Base-by-base conservation (phyloP, 1,284 basidiomycete species). In the Veloporphyrellus conicus region DNA sequence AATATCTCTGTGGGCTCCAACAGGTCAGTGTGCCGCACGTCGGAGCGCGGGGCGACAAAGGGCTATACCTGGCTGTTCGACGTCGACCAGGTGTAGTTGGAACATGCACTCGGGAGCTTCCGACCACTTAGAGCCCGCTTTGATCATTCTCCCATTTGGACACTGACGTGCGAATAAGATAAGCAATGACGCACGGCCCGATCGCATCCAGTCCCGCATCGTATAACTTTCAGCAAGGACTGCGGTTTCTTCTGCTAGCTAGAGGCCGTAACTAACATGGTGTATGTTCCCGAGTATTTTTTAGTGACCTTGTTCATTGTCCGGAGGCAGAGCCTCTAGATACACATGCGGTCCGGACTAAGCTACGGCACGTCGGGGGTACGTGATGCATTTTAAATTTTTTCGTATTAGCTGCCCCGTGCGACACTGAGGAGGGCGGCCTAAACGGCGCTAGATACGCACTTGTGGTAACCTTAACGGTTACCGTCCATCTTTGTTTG, bases 101-200 rank as follows among this genome's bases (percentile, higher is more conserved):
- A 99, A 99, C 91, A 99, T 93, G 74, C 96, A 99, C 71, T 99
- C 96, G 11, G 96, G 96, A n/a, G 95, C 96, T 71, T 97, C 93
- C 67, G 97, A 99, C n/a, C 96, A 87, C 68, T 99, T 96, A 2
- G 92, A 93, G 22, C 95, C 96, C 47, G 99, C 92, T 76, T 96
- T 97, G 79, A 99, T 97, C 27, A 80, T 82, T 38, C 96, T 87
- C 3, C 96, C 96, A 63, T 99, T 95, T 3, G 96, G 96, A 23
- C 99, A 85, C 88, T 95, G 52, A 14, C 23, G 7, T 7, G 29
- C 29, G 19, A 9, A 19, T 34, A 2, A 28, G 16, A 41, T 63
- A 36, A 55, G 38, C 8, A 12, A 23, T 2, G 12, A 18, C 12
- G n/a, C 20, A 9, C 14, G 12, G 39, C 38, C 3, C 11, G 15